Evolutionary conservation across 441 rosid species (phyloP), one percentile per base, ranked within the genome.

Genomic region (Bocquillonia castaneifolia): DNA sequence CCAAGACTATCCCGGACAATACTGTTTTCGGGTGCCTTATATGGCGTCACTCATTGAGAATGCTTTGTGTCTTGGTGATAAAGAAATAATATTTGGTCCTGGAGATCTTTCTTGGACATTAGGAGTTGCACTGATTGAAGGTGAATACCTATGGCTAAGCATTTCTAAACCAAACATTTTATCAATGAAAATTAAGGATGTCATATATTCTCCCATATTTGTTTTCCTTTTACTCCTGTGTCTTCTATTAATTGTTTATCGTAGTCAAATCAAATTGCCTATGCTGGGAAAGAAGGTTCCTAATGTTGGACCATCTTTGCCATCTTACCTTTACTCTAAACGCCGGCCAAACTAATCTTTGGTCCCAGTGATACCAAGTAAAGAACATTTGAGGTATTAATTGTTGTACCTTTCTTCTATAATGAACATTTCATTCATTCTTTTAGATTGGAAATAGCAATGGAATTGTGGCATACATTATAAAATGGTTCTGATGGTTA

Each of bases 81-180:
- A 69, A 31, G 79, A 79, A 50, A 79, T 81, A 60, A 60, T 61
- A 29, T 81, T 86, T 40, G 88, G 88, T 51, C 90, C 90, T 47
- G 84, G 78, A 10, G 82, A 88, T 74, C 56, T 88, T 62, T 86
- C 91, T 23, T 84, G 90, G 91, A 83, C 91, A n/a, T 59, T 84
- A 59, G 88, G 88, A 55, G 91, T 91, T 68, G 80, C 86, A 55
- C 71, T 88, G 64, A 68, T 79, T 26, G 85, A 86, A 71, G 84
- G 82, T 26, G 74, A 78, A 47, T 71, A 77, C 65, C 71, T 72
- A 28, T 76, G 74, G 79, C 68, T 25, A 63, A 59, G 26, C 61
- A 52, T 58, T 58, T 51, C 18, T 13, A 28, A 72, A 71, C 69
- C 58, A 10, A 32, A 48, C 53, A 44, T 66, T 37, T 62, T 66